Percentiles rank a stretch among this genome's conserved stretches.
These are phyloP conservation scores for Chaetomium sp. DNA, from an alignment of 2,329 filamentous ascomycete genomes.

Conservation along the genomic window DNA sequence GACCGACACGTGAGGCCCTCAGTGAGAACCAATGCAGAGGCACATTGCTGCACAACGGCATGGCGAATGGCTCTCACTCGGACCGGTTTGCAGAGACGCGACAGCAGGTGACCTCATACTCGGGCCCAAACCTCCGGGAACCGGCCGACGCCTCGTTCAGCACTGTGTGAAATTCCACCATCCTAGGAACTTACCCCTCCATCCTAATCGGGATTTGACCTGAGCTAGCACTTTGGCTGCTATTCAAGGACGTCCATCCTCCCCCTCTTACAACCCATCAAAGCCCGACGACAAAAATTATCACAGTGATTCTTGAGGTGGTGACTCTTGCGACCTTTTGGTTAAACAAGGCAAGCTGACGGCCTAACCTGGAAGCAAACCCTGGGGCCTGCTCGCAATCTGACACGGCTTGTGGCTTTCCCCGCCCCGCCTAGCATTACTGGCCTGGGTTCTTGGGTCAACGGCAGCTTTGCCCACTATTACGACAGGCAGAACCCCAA, in stretches of 20 bases:
- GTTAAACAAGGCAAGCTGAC: no score
- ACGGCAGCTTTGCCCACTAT: constrained; percentile 14
- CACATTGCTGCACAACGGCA: no score
- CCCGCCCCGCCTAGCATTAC: constrained; percentile 9
- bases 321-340: no score
- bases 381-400: constrained; percentile 11
- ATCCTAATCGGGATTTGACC: no score
- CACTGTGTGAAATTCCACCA: no score
- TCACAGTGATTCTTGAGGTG: no score
- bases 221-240: no score
- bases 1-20: no score
- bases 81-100: neutral
- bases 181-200: no score
- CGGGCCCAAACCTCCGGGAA: neutral
- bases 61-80: no score
- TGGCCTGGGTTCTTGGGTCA: neutral
- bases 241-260: no score
- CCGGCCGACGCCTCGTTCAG: neutral
- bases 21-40: no score
- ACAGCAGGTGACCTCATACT: constrained; percentile 16
- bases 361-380: neutral
- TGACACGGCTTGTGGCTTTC: constrained; percentile 16
- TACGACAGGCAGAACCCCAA: constrained; percentile 18
- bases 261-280: neutral
- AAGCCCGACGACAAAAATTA: neutral